phyloP scores from a whole-genome alignment of 1,139 yeast species.

The Pichia kudriavzevii region DNA sequence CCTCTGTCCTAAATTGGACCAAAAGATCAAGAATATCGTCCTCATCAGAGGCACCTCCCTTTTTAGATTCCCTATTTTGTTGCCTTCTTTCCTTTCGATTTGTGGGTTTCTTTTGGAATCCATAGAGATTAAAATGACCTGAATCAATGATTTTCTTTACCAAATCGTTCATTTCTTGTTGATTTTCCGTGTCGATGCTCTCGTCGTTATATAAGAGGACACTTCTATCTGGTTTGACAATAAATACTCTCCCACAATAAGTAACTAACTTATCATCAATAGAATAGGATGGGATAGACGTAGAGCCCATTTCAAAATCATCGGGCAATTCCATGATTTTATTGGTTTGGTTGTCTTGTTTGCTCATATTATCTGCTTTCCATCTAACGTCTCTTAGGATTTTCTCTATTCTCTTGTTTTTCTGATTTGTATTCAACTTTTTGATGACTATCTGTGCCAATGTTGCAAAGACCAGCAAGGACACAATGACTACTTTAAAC shows the following conservation, averaged over 20 bases:
- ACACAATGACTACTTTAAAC: conserved; percentile 6
- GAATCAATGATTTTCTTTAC: conserved; percentile 12
- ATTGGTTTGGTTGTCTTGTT: conserved; percentile 1
- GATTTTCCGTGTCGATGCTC: conserved; percentile 7
- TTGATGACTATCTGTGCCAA: conserved; percentile 13
- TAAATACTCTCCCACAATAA: conserved; percentile 16
- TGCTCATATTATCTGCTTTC: conserved; percentile 15
- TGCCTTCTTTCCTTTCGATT: conserved; percentile 17
- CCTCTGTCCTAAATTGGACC: conserved; percentile 11
- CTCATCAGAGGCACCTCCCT: neutral
- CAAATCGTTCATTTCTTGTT: conserved; percentile 10
- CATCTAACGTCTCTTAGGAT: conserved; percentile 16
- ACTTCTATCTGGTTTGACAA: conserved; percentile 16
- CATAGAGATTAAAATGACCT: conserved; percentile 14
- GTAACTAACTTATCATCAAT: conserved; percentile 17
- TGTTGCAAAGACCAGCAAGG: conserved; percentile 10
- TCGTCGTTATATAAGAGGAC: conserved; percentile 14
- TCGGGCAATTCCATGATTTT: conserved; percentile 16
- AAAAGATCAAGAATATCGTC: conserved; percentile 7
- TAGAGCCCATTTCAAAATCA: conserved; percentile 3
- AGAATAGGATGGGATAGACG: conserved; percentile 4
- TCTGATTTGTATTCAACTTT: conserved; percentile 11
- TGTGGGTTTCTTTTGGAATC: conserved; percentile 12
- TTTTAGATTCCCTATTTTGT: conserved; percentile 6
- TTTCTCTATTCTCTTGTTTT: conserved; percentile 15